Conservation (phyloP, 2,329 filamentous ascomycete genomes). For the Fusarium floridanum region DNA sequence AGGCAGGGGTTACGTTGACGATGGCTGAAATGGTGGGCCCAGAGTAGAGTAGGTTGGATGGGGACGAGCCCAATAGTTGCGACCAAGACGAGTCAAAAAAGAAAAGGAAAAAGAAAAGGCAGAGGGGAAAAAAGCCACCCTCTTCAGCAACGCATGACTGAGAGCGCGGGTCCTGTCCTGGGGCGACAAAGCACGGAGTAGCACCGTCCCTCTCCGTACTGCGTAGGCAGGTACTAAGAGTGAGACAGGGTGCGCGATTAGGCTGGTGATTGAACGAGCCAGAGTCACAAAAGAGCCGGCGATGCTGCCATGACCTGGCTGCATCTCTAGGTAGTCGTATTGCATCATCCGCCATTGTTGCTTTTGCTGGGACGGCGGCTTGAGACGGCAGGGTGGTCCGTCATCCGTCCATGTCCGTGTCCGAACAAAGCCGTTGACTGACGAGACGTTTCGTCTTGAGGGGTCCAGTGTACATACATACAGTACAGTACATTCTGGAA, state of each 20-base stretch:
- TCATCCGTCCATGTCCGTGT: neutral
- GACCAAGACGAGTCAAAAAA: conserved; percentile 26
- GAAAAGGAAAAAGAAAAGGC: conserved; percentile 31
- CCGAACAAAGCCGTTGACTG: conserved; percentile 16
- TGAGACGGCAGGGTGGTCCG: conserved; percentile 18
- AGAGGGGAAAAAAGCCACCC: conserved; percentile 33
- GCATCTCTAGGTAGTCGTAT: conserved; percentile 36
- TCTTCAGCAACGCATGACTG: conserved; percentile 37
- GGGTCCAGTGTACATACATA: neutral
- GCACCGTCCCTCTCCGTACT: conserved; percentile 1
- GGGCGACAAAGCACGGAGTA: conserved; percentile 28
- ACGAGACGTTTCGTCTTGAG: conserved; percentile 16
- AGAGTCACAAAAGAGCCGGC: conserved; percentile 38
- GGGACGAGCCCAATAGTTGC: conserved; percentile 38
- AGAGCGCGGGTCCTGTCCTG: conserved; percentile 29
- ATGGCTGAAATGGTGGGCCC: conserved; percentile 45
- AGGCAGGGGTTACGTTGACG: conserved; percentile 37
- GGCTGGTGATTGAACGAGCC: conserved; percentile 34
- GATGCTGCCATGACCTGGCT: conserved; percentile 32
- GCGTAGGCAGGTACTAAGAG: conserved; percentile 23
- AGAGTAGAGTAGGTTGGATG: conserved; percentile 24
- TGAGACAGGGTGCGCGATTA: conserved; percentile 44
- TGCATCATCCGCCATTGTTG: conserved; percentile 42
- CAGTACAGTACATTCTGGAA: conserved; percentile 15
- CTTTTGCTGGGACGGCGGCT: conserved; percentile 36